Percentiles rank a stretch among this genome's conserved stretches.
Evolutionary conservation across 1,284 basidiomycete species (phyloP).

Genomic region (Fomes fomentarius): DNA sequence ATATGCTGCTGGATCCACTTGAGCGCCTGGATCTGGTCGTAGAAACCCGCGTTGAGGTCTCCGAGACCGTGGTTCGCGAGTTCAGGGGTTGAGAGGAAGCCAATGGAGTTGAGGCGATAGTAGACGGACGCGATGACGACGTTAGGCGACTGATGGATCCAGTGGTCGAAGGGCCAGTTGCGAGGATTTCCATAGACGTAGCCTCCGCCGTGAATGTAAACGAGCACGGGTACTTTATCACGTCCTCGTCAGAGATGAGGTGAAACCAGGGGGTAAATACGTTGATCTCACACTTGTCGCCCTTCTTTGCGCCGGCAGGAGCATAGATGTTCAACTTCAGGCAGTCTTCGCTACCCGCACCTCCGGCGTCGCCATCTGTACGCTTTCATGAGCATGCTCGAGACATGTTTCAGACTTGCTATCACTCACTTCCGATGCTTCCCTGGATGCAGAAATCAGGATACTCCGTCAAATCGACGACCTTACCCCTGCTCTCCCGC

Average conservation of each 20-base stretch:
- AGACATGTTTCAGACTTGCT: too few species aligned
- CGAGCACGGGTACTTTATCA: constrained; percentile 58
- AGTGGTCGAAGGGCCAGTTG: constrained; percentile 46
- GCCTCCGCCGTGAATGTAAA: constrained; percentile 71
- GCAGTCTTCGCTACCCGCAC: constrained; percentile 61
- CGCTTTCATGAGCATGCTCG: not conserved
- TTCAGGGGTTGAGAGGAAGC: constrained; percentile 47
- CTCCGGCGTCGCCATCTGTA: constrained; percentile 53
- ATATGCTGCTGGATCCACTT: constrained; percentile 67
- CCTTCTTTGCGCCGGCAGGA: constrained; percentile 34
- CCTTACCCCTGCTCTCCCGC: constrained; percentile 35
- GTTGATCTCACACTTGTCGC: constrained; percentile 33
- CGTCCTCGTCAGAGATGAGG: not conserved
- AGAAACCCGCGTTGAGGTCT: constrained; percentile 63
- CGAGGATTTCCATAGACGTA: constrained; percentile 60
- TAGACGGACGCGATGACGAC: constrained; percentile 49
- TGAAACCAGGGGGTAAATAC: not conserved
- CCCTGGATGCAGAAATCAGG: constrained; percentile 64
- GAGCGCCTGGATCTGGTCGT: constrained; percentile 63
- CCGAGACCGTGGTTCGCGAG: constrained; percentile 44
- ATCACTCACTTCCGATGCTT: constrained; percentile 45
- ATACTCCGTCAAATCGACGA: constrained; percentile 52
- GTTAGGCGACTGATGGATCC: constrained; percentile 41
- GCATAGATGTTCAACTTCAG: constrained; percentile 47
- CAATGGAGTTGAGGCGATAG: constrained; percentile 47